Conservation (phyloP, 2,329 filamentous ascomycete species). For the Fusarium hainanense region DNA sequence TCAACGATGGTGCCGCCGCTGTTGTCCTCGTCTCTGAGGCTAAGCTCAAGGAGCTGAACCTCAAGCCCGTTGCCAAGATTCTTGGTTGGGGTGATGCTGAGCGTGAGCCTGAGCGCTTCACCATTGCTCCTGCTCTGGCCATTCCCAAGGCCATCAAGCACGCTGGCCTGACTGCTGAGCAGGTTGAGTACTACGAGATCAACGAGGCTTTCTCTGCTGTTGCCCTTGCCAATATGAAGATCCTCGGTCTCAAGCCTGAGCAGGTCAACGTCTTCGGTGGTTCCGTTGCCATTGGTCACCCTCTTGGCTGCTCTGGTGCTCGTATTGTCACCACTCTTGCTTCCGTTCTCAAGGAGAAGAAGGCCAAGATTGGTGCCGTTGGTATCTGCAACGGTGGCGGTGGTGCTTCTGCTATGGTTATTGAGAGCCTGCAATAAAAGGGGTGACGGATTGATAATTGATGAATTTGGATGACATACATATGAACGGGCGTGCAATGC, state of each 20-base stretch:
- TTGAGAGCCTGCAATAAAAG: slow-evolving; percentile 76
- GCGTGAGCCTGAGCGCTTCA: slow-evolving; percentile 93
- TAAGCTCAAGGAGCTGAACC: slow-evolving; percentile 89
- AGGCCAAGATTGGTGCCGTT: slow-evolving; percentile 91
- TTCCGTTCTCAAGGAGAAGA: slow-evolving; percentile 88
- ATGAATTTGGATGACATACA: slow-evolving; percentile 43
- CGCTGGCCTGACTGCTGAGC: slow-evolving; percentile 80
- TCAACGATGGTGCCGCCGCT: slow-evolving; percentile 94
- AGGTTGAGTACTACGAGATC: slow-evolving; percentile 96
- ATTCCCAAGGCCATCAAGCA: slow-evolving; percentile 98
- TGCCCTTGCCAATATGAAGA: slow-evolving; percentile 94
- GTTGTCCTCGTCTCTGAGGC: slow-evolving; percentile 93
- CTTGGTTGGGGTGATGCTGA: slow-evolving; percentile 97
- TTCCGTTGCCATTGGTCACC: slow-evolving; percentile 94
- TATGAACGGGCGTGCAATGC: slow-evolving; percentile 32
- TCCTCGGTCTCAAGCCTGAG: slow-evolving; percentile 80
- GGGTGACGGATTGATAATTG: slow-evolving; percentile 19
- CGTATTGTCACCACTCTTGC: slow-evolving; percentile 92
- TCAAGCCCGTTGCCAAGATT: slow-evolving; percentile 96
- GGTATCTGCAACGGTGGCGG: slow-evolving; percentile 99
- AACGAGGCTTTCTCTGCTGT: slow-evolving; percentile 99
- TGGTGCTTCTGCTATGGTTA: slow-evolving; percentile 91
- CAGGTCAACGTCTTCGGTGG: slow-evolving; percentile 97
- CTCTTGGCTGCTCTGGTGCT: slow-evolving; percentile 91
- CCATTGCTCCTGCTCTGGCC: slow-evolving; percentile 89